A percentile compares a stretch with the other conserved stretches of the same genome.
Evolutionary conservation across 805 yeast species (phyloP).

Genomic region (Suhomyces canberraensis): DNA sequence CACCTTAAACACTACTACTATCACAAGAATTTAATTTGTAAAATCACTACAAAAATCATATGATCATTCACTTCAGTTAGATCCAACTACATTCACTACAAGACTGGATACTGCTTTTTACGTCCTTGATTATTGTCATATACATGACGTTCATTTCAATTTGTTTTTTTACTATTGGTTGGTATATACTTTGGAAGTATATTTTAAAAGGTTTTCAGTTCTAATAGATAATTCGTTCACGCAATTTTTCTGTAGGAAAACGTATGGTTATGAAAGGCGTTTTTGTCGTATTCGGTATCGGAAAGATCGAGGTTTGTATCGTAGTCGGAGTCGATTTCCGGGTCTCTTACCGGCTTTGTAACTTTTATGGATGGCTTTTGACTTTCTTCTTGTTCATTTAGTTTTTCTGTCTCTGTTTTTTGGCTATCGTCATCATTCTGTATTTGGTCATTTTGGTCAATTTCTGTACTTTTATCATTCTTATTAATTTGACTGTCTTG

Average conservation of each 20-base stretch:
- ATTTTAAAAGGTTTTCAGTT: background rate
- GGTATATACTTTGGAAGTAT: conserved; percentile 3
- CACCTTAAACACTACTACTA: too few relatives aligned
- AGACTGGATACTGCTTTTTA: too few relatives aligned
- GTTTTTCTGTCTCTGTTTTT: background rate
- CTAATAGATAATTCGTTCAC: background rate
- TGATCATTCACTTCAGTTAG: too few relatives aligned
- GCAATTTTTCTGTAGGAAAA: background rate
- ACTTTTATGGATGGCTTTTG: background rate
- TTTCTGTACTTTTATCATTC: background rate
- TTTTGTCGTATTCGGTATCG: conserved; percentile 13
- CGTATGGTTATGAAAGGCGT: conserved; percentile 3
- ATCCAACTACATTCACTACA: too few relatives aligned
- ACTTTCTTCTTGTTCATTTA: background rate
- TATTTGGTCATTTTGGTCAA: background rate
- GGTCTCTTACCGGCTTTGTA: conserved; percentile 11
- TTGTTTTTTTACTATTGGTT: conserved; percentile 1
- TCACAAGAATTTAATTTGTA: too few relatives aligned
- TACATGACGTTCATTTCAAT: too few relatives aligned
- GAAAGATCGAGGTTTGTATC: conserved; percentile 24
- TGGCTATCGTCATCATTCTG: background rate
- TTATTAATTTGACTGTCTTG: background rate
- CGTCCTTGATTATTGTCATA: too few relatives aligned
- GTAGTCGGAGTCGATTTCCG: conserved; percentile 21
- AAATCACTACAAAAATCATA: too few relatives aligned